Evolutionary conservation across 805 yeast genomes (phyloP), one percentile per base, ranked within the genome.

Genomic region (Blastobotrys mokoenaii): DNA sequence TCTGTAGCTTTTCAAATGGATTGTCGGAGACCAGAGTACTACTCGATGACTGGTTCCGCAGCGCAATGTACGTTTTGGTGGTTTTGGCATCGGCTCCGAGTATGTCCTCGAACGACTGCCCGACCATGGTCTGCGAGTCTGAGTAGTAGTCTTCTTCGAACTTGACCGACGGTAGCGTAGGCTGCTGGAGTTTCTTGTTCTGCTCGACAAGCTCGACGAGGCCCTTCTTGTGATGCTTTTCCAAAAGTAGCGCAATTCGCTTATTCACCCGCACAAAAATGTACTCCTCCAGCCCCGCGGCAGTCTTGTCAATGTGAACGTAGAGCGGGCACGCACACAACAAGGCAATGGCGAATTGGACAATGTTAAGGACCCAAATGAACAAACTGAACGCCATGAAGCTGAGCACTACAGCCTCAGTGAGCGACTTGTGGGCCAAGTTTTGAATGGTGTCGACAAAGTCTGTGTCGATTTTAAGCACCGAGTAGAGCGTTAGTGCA

Each of bases 341-440:
- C 50, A 80, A 49, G 0, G 86, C 89, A 45, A 77, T 55, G 18
- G 68, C 52, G 46, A 83, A 74, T 58, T 71, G 70, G 43, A 75
- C 56, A 48, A 82, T 72, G 68, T 84, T 83, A 44, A 83, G 63
- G 10, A 78, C 66, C 89, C 93, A 87, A 53, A 87, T 73, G 12
- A 75, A 60, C 54, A 87, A 77, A 1, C 95, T 83, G 46, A 83
- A 71, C 34, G 82, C 69, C 90, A 86, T 85, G 52, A 83, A 72
- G 22, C 86, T 76, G 20, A 87, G 60, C 18, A 86, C 73, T n/a
- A 86, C 65, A 1, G 94, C 85, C 56, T 84, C 82, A 38, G 72
- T 66, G 50, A 75, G 64, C 57, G 83, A 80, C 11, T 76, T 69
- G 12, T 67, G 60, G n/a, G 90, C 86, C 12, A 84, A 75, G 2